phyloP scores from a whole-genome alignment of 169 alveolate genomes.

The Toxoplasma gondii region DNA sequence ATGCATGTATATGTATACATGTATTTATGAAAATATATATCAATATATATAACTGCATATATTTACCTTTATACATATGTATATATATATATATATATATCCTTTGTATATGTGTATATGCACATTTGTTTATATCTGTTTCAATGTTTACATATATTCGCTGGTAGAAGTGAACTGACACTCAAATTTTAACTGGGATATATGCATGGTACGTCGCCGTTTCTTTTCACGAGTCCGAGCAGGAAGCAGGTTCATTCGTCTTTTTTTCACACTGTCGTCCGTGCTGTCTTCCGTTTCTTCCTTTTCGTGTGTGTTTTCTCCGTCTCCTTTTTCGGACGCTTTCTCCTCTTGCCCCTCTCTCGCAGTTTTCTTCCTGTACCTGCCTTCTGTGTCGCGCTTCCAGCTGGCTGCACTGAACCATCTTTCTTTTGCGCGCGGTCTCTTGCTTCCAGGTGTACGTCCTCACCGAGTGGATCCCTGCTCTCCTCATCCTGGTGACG shows the following conservation, averaged over 20 bases:
- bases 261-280: not conserved
- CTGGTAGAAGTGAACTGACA: too few species aligned
- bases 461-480: constrained; percentile 62
- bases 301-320: not conserved
- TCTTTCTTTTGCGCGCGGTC: too few species aligned
- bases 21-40: not conserved
- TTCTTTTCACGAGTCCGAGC: not conserved
- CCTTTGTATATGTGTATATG: not conserved
- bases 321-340: not conserved
- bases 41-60: not conserved
- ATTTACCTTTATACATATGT: not conserved
- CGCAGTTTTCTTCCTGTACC: not conserved
- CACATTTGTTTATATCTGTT: not conserved
- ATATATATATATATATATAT: not conserved
- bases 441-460: constrained; percentile 33
- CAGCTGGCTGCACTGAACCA: too few species aligned
- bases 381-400: too few species aligned
- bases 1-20: not conserved
- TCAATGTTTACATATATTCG: too few species aligned
- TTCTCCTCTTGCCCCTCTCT: not conserved
- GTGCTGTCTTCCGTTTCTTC: not conserved
- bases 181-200: not conserved
- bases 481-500: constrained; percentile 50
- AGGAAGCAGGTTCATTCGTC: too few species aligned
- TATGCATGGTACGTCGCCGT: not conserved